Evolutionary conservation across 2,329 filamentous ascomycete species (phyloP), one percentile per base, ranked within the genome.

Genomic region (Cytospora paraplurivora): DNA sequence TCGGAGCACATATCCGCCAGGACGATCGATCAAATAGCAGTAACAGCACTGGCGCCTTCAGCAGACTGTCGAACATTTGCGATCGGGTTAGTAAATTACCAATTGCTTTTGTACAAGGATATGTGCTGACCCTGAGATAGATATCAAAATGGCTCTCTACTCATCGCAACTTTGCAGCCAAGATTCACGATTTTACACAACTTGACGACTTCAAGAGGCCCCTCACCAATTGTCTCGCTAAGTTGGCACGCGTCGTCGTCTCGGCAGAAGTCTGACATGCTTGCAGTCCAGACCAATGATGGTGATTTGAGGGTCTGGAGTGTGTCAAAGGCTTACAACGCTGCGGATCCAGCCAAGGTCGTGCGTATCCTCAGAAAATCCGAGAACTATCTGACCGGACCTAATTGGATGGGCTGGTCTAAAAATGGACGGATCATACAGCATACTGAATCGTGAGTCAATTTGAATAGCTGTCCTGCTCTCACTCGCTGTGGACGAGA

Each of bases 401-500:
- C 91, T 44, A 97, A 96, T 74, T 99, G 95, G 95, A 93, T 97
- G 82, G 90, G 88, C 21, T 99, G 95, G 95, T 98, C 95, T 0
- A 98, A 97, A 78, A 98, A 97, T 78, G 95, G 95, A 47, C 90
- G 93, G 69, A 93, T 99, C 68, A 88, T 99, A 67, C 95, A 99
- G 76, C 93, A 88, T 76, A 90, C 91, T 6, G 92, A 97, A 76
- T 88, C 89, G 93, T 97, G 82, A 79, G 91, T 86, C 61, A 41
- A 58, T 49, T 37, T 15, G 10, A 38, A 10, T 15, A 13, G n/a
- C 4, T 13, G 65, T 59, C 11, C 8, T 44, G 32, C 56, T 44
- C 32, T 15, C 12, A 38, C 11, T 15, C 44, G 19, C 34, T 56
- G 33, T 53, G 44, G 63, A 71, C 75, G 76, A 72, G 76, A 70